Conservation (phyloP, 352 stramenopile genomes). For the Pythium volutum region DNA sequence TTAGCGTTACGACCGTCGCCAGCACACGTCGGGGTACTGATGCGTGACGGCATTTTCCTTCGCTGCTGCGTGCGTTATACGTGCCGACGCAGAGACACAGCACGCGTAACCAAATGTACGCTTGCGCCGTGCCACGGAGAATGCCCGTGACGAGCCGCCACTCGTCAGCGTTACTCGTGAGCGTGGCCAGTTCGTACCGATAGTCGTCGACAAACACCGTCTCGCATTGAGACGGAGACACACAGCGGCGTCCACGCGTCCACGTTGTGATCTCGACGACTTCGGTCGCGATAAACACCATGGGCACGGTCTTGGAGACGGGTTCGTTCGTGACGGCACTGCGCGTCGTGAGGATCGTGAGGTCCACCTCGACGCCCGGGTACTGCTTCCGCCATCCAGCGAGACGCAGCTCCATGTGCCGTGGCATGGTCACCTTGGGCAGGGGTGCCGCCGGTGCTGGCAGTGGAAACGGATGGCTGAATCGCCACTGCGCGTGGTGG, state of each 20-base stretch:
- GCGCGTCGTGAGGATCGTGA: not conserved
- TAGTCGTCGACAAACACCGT: constrained; percentile 29
- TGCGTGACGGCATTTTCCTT: not conserved
- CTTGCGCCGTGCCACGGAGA: not conserved
- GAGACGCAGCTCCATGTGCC: not conserved
- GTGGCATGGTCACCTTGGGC: not conserved
- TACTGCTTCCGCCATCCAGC: not conserved
- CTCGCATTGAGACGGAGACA: not conserved
- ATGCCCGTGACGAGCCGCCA: not conserved
- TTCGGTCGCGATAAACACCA: not conserved
- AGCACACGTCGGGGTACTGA: not conserved
- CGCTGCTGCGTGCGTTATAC: not conserved
- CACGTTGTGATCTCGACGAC: constrained; percentile 13
- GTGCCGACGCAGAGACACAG: constrained; percentile 1
- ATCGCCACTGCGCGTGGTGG: not conserved
- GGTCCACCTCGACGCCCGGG: not conserved
- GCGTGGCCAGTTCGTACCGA: constrained; percentile 22
- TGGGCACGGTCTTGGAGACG: not conserved
- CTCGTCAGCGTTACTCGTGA: not conserved
- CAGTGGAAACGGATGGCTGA: not conserved
- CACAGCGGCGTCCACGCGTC: constrained; percentile 15
- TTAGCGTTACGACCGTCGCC: constrained; percentile 1
- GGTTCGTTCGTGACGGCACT: not conserved
- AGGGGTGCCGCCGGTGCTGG: not conserved
- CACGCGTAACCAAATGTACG: not conserved